A percentile compares a stretch with the other conserved stretches of the same genome.
Evolutionary conservation across 1,284 basidiomycete species (phyloP).

Genomic region (Exobasidium cylindrosporum): DNA sequence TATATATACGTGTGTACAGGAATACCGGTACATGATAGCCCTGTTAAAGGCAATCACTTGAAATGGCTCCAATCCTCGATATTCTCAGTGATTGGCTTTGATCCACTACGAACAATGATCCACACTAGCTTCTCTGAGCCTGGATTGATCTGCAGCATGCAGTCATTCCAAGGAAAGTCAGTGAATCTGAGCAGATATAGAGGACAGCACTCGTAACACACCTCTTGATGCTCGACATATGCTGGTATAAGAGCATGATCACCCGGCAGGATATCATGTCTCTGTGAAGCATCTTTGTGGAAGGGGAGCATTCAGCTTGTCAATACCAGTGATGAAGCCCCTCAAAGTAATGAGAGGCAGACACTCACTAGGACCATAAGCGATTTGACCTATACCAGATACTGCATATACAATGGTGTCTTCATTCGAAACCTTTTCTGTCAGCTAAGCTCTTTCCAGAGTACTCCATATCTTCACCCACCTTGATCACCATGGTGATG

Average conservation of each 20-base stretch:
- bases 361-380: conserved; percentile 12
- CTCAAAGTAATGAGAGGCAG: neutral
- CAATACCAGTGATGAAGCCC: neutral
- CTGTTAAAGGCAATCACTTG: no score
- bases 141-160: conserved; percentile 1
- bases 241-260: conserved; percentile 15
- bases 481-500: conserved; percentile 17
- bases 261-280: conserved; percentile 4
- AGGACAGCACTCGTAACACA: neutral
- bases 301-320: neutral
- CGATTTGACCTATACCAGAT: conserved; percentile 7
- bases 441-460: neutral
- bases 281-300: conserved; percentile 1
- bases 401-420: conserved; percentile 17
- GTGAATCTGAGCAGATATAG: neutral
- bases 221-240: conserved; percentile 15
- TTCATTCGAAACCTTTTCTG: neutral
- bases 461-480: neutral
- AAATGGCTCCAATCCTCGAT: conserved; percentile 1
- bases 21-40: no score
- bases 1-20: no score
- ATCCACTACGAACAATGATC: conserved; percentile 5
- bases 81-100: conserved; percentile 1
- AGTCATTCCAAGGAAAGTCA: neutral
- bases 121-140: neutral